Evolutionary conservation across 2,329 filamentous ascomycete genomes (phyloP).

Genomic region (Aspergillus viridinutans): DNA sequence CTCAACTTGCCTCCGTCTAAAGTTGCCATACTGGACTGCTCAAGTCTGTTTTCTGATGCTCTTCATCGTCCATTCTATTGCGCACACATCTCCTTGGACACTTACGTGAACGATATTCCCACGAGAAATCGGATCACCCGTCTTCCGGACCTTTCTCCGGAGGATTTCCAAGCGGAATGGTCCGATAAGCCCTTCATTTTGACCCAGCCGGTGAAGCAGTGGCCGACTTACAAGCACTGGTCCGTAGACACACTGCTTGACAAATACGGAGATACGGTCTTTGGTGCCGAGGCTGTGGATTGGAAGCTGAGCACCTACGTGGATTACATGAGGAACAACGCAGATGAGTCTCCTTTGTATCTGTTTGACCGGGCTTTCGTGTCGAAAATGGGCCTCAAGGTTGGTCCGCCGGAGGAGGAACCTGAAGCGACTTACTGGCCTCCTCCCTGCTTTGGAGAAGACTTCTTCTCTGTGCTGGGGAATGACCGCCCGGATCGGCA

Average conservation of each 20-base stretch:
- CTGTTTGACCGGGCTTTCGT: conserved; percentile 85
- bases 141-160: conserved; percentile 62
- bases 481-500: conserved; percentile 76
- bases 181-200: conserved; percentile 80
- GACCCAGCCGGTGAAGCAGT: conserved; percentile 72
- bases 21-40: conserved; percentile 63
- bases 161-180: conserved; percentile 73
- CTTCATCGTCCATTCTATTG: conserved; percentile 89
- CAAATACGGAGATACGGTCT: conserved; percentile 63
- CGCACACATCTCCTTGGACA: conserved; percentile 65
- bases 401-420: conserved; percentile 45
- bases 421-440: conserved; percentile 65
- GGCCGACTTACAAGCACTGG: conserved; percentile 76
- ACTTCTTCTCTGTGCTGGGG: conserved; percentile 77
- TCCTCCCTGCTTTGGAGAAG: conserved; percentile 78
- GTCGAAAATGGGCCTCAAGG: conserved; percentile 71
- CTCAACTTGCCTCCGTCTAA: conserved; percentile 55
- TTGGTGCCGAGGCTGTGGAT: conserved; percentile 89
- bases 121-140: conserved; percentile 66
- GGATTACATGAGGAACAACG: conserved; percentile 73
- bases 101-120: conserved; percentile 70
- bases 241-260: conserved; percentile 61
- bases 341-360: conserved; percentile 86
- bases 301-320: conserved; percentile 81
- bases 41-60: conserved; percentile 80